Conservation (phyloP, 176 grass and related monocot species). For the Pharus latifolius region DNA sequence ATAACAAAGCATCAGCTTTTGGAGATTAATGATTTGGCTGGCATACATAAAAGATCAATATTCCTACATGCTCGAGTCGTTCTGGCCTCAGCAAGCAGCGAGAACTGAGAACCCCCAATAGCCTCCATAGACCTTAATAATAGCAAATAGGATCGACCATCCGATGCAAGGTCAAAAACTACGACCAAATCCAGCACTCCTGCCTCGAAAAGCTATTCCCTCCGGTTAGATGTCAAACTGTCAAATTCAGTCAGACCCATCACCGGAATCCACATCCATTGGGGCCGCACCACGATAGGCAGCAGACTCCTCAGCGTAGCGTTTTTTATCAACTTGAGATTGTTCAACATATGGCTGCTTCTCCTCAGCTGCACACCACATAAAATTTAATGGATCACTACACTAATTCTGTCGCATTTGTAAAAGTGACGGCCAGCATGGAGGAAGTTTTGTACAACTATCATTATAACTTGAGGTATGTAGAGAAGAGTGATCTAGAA, state of each 20-base stretch:
- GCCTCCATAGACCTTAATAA: no score
- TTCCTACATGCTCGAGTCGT: no score
- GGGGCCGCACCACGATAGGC: conserved; percentile 33
- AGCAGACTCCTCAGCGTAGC: conserved; percentile 55
- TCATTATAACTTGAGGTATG: not conserved
- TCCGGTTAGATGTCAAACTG: not conserved
- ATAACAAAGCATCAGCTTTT: no score
- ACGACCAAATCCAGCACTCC: no score
- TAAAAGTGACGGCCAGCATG: not conserved
- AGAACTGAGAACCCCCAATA: no score
- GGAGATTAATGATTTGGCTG: no score
- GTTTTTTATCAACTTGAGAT: conserved; percentile 51
- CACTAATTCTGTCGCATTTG: not conserved
- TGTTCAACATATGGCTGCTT: conserved; percentile 50
- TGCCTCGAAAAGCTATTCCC: no score
- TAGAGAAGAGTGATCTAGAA: conserved; percentile 6
- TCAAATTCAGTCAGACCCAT: conserved; percentile 35
- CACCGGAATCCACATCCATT: conserved; percentile 17
- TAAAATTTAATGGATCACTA: no score
- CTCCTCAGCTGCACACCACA: conserved; percentile 48
- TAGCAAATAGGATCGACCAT: no score
- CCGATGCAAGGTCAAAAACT: not conserved
- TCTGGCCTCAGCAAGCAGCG: no score
- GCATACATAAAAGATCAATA: no score
- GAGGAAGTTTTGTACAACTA: not conserved